Base-by-base conservation (phyloP, 768 basidiomycete genomes). In the Lentinula guzmanii region DNA sequence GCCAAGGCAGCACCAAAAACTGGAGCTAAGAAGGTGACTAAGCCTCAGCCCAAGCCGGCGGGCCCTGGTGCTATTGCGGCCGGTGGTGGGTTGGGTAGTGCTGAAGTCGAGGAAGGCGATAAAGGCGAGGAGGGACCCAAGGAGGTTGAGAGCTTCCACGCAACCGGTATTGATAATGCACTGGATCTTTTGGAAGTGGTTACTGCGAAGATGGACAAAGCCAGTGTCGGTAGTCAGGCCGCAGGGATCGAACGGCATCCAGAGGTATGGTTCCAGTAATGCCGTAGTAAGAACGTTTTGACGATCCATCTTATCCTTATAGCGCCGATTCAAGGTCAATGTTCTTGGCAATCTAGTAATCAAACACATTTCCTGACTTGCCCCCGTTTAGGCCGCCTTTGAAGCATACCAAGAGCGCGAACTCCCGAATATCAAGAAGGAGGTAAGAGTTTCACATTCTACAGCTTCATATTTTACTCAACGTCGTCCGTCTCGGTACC, bases 201-300 rank as follows among this genome's bases (percentile, higher is more conserved):
- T 31, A 95, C 86, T 52, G 91, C 91, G 3, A 95, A 93, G 81
- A 87, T 85, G 83, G 95, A 96, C 72, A 96, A 96, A 76, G 91
- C 92, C 1, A 92, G 90, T 66, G 78, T 95, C 37, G 94, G 95
- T 0, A 84, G 86, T 62, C 89, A 91, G 72, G 94, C 95, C 13
- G 92, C 92, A 56, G 82, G 83, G 42, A 82, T 97, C 39, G 94
- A 97, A 76, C 82, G 81, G 59, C 95, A 97, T 80, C 95, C 95
- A 56, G 95, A 97, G 86, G 93, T 93, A 68, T 52, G 82, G 74
- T 18, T 5, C 62, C 50, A 24, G 55, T 50, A 53, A 59, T 42
- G 61, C 9, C 4, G 21, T 11, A 11, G 4, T 52, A 50, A 16
- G 28, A 55, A 34, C 48, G 16, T 16, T 41, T 45, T 66, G 31